Conservation (phyloP, 1,139 yeast species). For the Lodderomyces pseudojiufengensis region DNA sequence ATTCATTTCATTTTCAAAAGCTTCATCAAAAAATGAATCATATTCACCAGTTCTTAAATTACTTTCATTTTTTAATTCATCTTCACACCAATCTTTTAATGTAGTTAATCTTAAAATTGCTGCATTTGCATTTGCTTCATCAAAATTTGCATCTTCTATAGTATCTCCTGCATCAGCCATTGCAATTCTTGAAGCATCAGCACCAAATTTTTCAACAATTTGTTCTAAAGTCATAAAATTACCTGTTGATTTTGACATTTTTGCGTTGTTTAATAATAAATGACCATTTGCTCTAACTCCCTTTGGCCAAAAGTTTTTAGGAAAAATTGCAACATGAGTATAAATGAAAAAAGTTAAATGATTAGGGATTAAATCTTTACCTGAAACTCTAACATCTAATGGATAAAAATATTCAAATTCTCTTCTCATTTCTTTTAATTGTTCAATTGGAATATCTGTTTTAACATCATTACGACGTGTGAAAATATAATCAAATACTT, state of each 20-base stretch:
- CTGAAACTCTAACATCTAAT: conserved; percentile 85
- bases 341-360: conserved; percentile 95
- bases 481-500: conserved; percentile 89
- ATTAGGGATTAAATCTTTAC: conserved; percentile 96
- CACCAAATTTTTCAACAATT: conserved; percentile 85
- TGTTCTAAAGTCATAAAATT: conserved; percentile 90
- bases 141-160: conserved; percentile 96
- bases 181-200: conserved; percentile 97
- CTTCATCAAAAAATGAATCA: conserved; percentile 70
- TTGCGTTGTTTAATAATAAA: conserved; percentile 88
- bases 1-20: conserved; percentile 94
- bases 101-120: conserved; percentile 92
- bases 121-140: conserved; percentile 94
- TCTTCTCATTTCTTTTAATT: conserved; percentile 74
- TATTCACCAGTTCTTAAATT: conserved; percentile 68
- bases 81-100: conserved; percentile 94
- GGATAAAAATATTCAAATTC: conserved; percentile 97
- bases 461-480: conserved; percentile 60
- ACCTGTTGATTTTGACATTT: conserved; percentile 98
- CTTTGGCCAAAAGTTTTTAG: conserved; percentile 85
- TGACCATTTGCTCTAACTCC: conserved; percentile 97
- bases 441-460: conserved; percentile 61
- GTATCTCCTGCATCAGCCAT: conserved; percentile 98
- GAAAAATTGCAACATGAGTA: conserved; percentile 90
- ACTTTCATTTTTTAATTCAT: conserved; percentile 49